Conservation (phyloP, 2,329 filamentous ascomycete species). For the Tolypocladium endophyticum region DNA sequence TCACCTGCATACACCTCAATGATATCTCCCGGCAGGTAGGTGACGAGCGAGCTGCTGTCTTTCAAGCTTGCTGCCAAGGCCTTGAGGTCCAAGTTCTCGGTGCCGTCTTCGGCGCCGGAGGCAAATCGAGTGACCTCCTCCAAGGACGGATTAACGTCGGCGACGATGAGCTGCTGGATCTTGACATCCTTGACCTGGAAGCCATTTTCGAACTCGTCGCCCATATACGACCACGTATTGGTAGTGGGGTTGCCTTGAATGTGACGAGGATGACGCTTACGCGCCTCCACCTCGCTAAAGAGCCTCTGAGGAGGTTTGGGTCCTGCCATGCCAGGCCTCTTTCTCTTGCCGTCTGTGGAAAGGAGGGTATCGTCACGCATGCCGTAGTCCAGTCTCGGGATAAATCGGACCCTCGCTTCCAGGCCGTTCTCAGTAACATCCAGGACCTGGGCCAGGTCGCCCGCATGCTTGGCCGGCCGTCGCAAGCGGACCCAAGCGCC, state of each 20-base stretch:
- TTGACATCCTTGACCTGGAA: slow-evolving; percentile 93
- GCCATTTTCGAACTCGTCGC: slow-evolving; percentile 83
- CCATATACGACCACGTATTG: slow-evolving; percentile 75
- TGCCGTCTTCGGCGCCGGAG: slow-evolving; percentile 78
- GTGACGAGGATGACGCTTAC: slow-evolving; percentile 66
- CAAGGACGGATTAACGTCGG: slow-evolving; percentile 83
- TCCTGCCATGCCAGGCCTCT: slow-evolving; percentile 52
- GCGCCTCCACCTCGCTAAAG: slow-evolving; percentile 87
- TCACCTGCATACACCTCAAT: slow-evolving; percentile 95
- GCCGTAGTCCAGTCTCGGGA: slow-evolving; percentile 88
- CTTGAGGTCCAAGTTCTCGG: slow-evolving; percentile 85
- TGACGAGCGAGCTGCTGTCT: slow-evolving; percentile 67
- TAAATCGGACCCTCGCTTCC: slow-evolving; percentile 75
- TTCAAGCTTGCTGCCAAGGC: slow-evolving; percentile 85
- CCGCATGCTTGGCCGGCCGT: slow-evolving; percentile 68
- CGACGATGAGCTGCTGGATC: slow-evolving; percentile 73
- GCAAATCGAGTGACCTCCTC: slow-evolving; percentile 96
- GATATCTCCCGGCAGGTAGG: slow-evolving; percentile 87
- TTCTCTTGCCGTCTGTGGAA: slow-evolving; percentile 61
- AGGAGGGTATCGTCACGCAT: slow-evolving; percentile 60
- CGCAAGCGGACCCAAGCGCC: slow-evolving; percentile 89
- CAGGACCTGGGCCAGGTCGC: slow-evolving; percentile 84
- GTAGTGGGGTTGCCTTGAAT: slow-evolving; percentile 60
- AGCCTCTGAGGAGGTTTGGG: slow-evolving; percentile 76
- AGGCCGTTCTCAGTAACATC: slow-evolving; percentile 90